Base-by-base conservation (phyloP, 78 protist species). In the Cavenderia fasciculata region DNA sequence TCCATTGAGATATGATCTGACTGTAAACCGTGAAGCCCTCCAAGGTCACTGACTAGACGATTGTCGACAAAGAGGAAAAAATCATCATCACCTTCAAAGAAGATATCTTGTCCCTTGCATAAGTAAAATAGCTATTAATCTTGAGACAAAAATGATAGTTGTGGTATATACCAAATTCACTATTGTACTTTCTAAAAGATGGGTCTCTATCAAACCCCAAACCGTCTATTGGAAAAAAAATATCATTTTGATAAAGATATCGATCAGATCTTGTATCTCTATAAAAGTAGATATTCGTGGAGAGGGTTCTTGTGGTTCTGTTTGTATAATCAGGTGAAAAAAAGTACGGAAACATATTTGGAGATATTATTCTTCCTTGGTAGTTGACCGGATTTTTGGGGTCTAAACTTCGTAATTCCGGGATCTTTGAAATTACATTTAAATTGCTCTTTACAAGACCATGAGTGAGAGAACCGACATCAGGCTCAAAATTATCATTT, bases 121-220 rank as follows among this genome's bases (percentile, higher is more conserved):
- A 69, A 14, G 57, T 69, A 40, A 69, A 69, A 25, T 46, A 69
- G 38, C 23, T 31, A 47, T 69, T 40, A 23, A 31, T 33, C 29
- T 62, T 46, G 41, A 74, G 31, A 70, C 87, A 87, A 51, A 74
- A 87, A 77, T 74, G 87, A 46, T 41, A 87, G 47, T 87, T 87
- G 27, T 87, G 92, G 59, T 65, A 61, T 10, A 21, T 44, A 3
- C 57, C 74, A 57, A 25, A 7, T 16, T n/a, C 33, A 38, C 36
- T 23, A 74, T 57, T 46, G 12, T 69, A 46, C 5, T 31, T 69
- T 46, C 33, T 69, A n/a, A 31, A 31, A 10, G 7, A 29, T 47
- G 52, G 43, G 23, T 65, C 44, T 31, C 27, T 34, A 16, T 63
- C 72, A 43, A n/a, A 63, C 2, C 72, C 72, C 4, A 8, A 2